Base-by-base conservation (phyloP, 495 filamentous ascomycete species). In the Hypoxylon lenormandii region DNA sequence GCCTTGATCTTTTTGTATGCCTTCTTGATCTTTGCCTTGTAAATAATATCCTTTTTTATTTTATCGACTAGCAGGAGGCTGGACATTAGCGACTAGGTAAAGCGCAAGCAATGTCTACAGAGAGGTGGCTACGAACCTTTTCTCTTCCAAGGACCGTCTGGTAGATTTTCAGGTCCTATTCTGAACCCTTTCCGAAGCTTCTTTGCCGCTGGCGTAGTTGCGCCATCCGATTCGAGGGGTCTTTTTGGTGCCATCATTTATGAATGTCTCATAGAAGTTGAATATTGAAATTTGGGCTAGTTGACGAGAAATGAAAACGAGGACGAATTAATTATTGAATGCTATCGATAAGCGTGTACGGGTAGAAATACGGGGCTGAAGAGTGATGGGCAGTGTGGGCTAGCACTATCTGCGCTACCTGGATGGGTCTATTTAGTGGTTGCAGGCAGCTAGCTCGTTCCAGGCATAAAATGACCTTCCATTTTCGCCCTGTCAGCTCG, bases 11-110 rank as follows among this genome's bases (percentile, higher is more conserved):
- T 98, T 70, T 89, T 91, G 76, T 97, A 97, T 43, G 91, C 84
- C 78, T 96, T 97, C 78, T 93, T 97, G 48, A 97, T 84, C 78
- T 97, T 97, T 70, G 94, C 94, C 78, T 94, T 96, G 75, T 92
- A 86, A 76, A 98, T 97, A 49, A 98, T 82, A 66, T 91, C 86
- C 57, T 89, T 83, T 77, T 98, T 98, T 72, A 97, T 95, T 79
- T 96, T 97, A 81, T 92, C 87, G 48, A 91, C 94, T 97, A 69
- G 5, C n/a, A 10, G 26, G 1, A 26, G 4, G 23, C 37, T 62
- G 51, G 23, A 21, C 33, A 55, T 73, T 62, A 72, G 73, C 52
- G 7, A 26, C 18, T 19, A 5, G 8, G 55, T 38, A 26, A 51
- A 22, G 42, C 7, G 46, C 19, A 48, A 21, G 48, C 23, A 23